Conservation (phyloP, 2,329 filamentous ascomycete genomes). For the Trichophyton schoenleinii region DNA sequence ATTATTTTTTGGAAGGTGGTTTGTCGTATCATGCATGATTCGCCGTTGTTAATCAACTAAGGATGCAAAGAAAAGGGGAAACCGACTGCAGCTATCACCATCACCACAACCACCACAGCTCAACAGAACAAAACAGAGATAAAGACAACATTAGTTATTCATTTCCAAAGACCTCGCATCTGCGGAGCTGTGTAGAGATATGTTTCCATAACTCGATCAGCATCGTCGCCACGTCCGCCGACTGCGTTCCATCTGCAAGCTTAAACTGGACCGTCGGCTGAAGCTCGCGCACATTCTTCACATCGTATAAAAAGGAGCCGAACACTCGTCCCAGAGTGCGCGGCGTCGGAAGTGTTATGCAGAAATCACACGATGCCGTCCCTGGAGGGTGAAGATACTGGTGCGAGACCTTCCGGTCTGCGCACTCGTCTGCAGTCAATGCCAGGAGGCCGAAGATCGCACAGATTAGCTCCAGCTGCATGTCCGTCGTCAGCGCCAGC, state of each 20-base stretch:
- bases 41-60: neutral
- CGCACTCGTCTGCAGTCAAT: constrained; percentile 20
- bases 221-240: constrained; percentile 22
- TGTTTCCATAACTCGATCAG: constrained; percentile 26
- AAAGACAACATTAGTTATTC: neutral
- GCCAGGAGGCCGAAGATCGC: constrained; percentile 29
- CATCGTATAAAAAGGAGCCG: constrained; percentile 20
- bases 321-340: constrained; percentile 23
- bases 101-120: neutral
- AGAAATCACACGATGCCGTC: constrained; percentile 13
- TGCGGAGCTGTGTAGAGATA: constrained; percentile 23
- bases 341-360: constrained; percentile 17
- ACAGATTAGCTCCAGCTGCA: constrained; percentile 31
- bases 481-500: constrained; percentile 25
- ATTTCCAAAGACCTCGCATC: constrained; percentile 17
- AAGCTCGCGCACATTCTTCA: constrained; percentile 1
- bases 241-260: constrained; percentile 13
- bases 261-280: constrained; percentile 7
- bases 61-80: neutral
- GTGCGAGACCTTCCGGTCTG: constrained; percentile 13
- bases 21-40: neutral
- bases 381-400: constrained; percentile 12
- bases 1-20: no score
- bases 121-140: neutral
- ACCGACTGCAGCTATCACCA: neutral